Evolutionary conservation across 345 rosid species (phyloP), one percentile per base, ranked within the genome.

Genomic region (Gossypium turneri): DNA sequence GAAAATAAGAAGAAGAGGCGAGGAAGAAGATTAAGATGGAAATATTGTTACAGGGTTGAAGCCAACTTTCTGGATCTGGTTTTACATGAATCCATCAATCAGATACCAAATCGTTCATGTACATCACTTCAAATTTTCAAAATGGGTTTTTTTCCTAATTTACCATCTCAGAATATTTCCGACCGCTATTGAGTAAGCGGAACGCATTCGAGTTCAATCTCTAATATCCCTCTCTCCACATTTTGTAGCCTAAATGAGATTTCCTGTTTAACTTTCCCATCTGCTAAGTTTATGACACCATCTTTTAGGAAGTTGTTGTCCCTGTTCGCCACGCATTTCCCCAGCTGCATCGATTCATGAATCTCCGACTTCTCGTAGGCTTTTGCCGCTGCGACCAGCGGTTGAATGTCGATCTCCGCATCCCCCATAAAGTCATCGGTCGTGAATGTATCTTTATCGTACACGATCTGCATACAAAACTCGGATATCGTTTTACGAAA

Each of bases 391-490:
- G 84, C 47, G 22, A 95, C 85, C 63, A 95, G 86, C 4, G 98
- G 94, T 78, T 95, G 96, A 73, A 93, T 95, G 85, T 95, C 97
- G 17, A 95, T 91, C 84, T 95, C 98, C 0, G 98, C 96, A 73
- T 93, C 98, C 41, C 99, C 99, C 98, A 93, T 95, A 79, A 93
- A 95, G 84, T 95, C 98, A 75, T 95, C 98, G 0, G 89, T 81
- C 43, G 86, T 73, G 83, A 95, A 95, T 12, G 88, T 91, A 78
- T 95, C 99, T 79, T 93, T 95, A 68, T 95, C 99, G 62, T 89
- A 93, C 67, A 93, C 97, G 63, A 89, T 74, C 98, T 93, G 93
- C 79, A 85, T 20, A 72, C 0, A 50, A 51, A 27, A 25, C 41
- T 47, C 45, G 0, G 15, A 48, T 7, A 61, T 3, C 61, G 9